Evolutionary conservation across 305 asterid species (phyloP).

Genomic region (Rubia peregrina): DNA sequence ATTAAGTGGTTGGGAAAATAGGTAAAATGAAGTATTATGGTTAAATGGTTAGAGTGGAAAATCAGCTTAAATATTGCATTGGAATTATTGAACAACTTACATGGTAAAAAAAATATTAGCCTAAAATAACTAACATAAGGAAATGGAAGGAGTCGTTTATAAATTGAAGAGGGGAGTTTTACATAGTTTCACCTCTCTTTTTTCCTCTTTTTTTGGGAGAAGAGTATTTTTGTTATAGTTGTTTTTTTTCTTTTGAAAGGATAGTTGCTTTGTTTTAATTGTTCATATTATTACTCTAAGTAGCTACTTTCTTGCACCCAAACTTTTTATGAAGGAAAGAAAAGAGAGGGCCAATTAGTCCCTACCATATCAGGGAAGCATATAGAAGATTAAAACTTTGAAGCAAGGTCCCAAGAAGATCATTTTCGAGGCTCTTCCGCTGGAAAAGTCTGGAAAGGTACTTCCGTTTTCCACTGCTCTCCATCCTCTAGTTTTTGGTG

Average conservation of each 20-base stretch:
- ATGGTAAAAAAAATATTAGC: not conserved
- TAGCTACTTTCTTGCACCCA: constrained; percentile 44
- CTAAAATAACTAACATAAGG: not conserved
- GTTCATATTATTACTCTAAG: not conserved
- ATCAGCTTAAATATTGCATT: not conserved
- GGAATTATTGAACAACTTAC: not conserved
- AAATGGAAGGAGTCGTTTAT: not conserved
- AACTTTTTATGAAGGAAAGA: constrained; percentile 79
- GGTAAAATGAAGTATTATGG: too few relatives aligned
- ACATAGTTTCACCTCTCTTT: not conserved
- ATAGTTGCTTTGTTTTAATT: not conserved
- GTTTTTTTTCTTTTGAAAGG: too few relatives aligned
- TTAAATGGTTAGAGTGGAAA: not conserved
- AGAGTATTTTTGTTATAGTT: not conserved
- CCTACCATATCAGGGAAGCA: constrained; percentile 91
- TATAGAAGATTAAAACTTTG: constrained; percentile 77
- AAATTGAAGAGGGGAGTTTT: not conserved
- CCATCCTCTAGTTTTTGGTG: not conserved
- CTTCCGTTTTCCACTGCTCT: not conserved
- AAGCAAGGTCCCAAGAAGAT: constrained; percentile 73
- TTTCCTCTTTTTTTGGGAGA: not conserved
- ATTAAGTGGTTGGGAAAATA: too few relatives aligned
- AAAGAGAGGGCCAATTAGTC: constrained; percentile 91
- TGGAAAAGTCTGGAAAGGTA: constrained; percentile 16
- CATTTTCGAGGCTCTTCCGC: constrained; percentile 81